Percentiles rank a stretch among this genome's conserved stretches.
phyloP scores from a whole-genome alignment of 805 yeast genomes.

The Brettanomyces sp. region DNA sequence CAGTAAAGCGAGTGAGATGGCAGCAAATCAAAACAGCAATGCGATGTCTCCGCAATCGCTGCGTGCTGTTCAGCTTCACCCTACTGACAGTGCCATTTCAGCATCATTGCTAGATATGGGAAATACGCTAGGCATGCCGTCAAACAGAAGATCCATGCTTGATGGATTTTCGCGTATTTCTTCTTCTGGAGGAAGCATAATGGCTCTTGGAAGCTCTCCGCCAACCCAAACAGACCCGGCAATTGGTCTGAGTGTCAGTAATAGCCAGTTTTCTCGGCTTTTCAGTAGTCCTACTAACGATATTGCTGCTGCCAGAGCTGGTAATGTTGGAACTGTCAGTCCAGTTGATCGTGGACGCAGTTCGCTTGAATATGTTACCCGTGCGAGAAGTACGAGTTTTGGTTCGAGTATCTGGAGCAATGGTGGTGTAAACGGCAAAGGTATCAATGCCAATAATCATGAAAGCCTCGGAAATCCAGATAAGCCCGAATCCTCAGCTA shows the following conservation, averaged over 20 bases:
- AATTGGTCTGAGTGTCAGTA: no score
- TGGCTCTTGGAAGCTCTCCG: slow-evolving; percentile 14
- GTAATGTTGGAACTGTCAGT: neutral
- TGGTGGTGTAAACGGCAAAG: slow-evolving; percentile 1
- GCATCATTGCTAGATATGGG: slow-evolving; percentile 7
- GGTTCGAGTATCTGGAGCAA: slow-evolving; percentile 28
- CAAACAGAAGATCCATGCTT: slow-evolving; percentile 10
- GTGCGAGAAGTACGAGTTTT: slow-evolving; percentile 26
- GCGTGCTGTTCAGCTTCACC: neutral
- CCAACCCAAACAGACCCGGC: neutral
- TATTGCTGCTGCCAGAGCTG: neutral
- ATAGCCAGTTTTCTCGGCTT: slow-evolving; percentile 9
- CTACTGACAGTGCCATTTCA: slow-evolving; percentile 3
- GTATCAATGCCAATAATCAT: slow-evolving; percentile 3
- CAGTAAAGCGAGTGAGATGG: slow-evolving; percentile 4
- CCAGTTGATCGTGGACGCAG: neutral
- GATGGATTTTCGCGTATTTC: slow-evolving; percentile 9
- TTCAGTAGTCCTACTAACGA: slow-evolving; percentile 6
- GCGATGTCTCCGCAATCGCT: slow-evolving; percentile 3
- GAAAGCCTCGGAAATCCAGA: no score
- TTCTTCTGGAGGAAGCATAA: slow-evolving; percentile 10
- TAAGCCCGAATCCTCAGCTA: neutral
- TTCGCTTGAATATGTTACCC: slow-evolving; percentile 4
- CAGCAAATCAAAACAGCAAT: neutral
- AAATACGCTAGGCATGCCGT: neutral